Base-by-base conservation (phyloP, 371 early-diverging fungal species). In the Capniomyces stellatus region DNA sequence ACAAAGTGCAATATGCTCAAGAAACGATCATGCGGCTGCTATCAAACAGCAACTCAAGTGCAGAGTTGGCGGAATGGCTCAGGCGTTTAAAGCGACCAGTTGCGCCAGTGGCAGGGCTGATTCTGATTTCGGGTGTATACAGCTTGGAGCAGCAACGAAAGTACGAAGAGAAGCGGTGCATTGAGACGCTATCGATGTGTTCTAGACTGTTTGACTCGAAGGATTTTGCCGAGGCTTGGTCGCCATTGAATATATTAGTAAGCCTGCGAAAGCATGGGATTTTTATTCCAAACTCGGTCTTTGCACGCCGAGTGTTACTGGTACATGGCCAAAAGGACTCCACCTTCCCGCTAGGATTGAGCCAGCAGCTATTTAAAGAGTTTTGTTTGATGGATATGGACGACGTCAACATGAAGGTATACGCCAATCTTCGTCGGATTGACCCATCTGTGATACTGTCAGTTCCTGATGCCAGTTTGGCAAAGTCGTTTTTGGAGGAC, bases 331-430 rank as follows among this genome's bases (percentile, higher is more conserved):
- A 59, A 39, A 56, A 56, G 24, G 69, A 69, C 56, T 64, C 69
- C 55, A 68, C 70, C 2, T 66, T 69, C 55, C 62, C 64, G 50
- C 58, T 69, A 44, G 54, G 47, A 23, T 64, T 65, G 50, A 69
- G 69, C 55, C 66, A 69, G 48, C 64, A 57, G 28, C 39, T 69
- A 40, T 69, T 69, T 52, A 54, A 63, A 18, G 61, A 64, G 49
- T 57, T 63, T 31, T 69, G 70, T 46, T 57, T 58, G 4, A 53
- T 67, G n/a, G 69, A 69, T 49, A 65, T 69, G 30, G 60, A 61
- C 24, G 66, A 69, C 39, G 69, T 69, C 29, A 65, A 69, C 41
- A 66, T 69, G 60, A 69, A 69, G 56, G 61, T 69, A 2, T 69
- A 69, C 29, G 71, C 69, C 2, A 69, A 68, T 29, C 48, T 69